These are phyloP conservation scores for Monosporascus sp. DNA, from an alignment of 2,329 filamentous ascomycete species.

Conservation along the genomic window DNA sequence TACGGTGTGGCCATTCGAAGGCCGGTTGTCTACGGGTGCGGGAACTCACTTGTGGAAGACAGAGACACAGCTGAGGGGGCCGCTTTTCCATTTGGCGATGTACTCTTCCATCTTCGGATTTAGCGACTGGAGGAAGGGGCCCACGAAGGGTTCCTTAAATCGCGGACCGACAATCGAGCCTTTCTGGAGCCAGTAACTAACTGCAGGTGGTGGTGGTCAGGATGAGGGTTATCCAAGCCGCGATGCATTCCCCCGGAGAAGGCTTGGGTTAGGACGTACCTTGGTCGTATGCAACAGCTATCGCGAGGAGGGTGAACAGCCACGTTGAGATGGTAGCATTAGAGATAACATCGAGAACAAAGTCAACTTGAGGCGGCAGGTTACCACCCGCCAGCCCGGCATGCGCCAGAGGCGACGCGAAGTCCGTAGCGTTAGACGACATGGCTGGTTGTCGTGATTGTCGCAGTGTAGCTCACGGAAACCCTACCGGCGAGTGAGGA, in stretches of 20 bases:
- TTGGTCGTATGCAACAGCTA: slow-evolving; percentile 82
- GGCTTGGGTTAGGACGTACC: slow-evolving; percentile 49
- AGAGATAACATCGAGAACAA: slow-evolving; percentile 49
- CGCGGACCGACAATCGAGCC: slow-evolving; percentile 68
- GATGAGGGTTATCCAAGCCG: not conserved
- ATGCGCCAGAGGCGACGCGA: slow-evolving; percentile 63
- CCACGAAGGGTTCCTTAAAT: slow-evolving; percentile 81
- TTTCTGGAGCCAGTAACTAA: slow-evolving; percentile 69
- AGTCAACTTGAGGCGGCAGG: slow-evolving; percentile 51
- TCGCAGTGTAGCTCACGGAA: not conserved
- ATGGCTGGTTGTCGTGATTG: slow-evolving; percentile 26
- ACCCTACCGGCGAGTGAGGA: not conserved
- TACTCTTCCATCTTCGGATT: slow-evolving; percentile 91
- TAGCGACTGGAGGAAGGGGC: slow-evolving; percentile 89
- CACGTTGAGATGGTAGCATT: slow-evolving; percentile 57
- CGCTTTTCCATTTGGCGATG: slow-evolving; percentile 86
- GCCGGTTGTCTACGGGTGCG: not conserved
- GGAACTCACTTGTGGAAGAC: slow-evolving; percentile 91
- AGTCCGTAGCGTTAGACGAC: slow-evolving; percentile 57
- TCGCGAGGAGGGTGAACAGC: slow-evolving; percentile 61
- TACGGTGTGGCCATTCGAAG: slow-evolving; percentile 4
- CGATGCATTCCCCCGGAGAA: not conserved
- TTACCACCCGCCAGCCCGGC: slow-evolving; percentile 44
- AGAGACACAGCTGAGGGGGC: slow-evolving; percentile 89
- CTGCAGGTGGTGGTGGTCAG: slow-evolving; percentile 36